phyloP scores from a whole-genome alignment of 306 rosid species.

The Senna tora region DNA sequence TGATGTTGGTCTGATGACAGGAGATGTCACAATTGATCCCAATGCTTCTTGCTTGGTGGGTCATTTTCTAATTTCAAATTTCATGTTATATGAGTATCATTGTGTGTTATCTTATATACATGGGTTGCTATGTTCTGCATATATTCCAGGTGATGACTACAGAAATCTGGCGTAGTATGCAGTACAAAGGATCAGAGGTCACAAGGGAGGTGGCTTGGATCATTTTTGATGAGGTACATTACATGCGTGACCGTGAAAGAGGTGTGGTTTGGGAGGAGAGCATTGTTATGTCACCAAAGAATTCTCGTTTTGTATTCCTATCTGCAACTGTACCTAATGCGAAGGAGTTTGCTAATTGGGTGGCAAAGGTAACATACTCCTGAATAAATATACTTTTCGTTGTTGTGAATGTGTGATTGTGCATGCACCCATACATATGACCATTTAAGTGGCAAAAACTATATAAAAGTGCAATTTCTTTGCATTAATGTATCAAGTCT shows the following conservation, averaged over 20 bases:
- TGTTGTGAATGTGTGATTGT: not conserved
- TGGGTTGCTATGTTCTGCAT: conserved; percentile 2
- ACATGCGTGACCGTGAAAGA: conserved; percentile 95
- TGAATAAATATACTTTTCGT: not conserved
- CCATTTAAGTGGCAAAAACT: not conserved
- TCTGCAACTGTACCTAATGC: conserved; percentile 98
- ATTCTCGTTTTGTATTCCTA: conserved; percentile 85
- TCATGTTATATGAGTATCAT: not conserved
- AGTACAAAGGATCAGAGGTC: conserved; percentile 92
- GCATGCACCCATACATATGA: not conserved
- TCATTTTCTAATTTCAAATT: not conserved
- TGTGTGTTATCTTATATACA: not conserved
- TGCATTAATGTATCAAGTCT: not conserved
- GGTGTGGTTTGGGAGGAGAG: conserved; percentile 99
- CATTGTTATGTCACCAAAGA: conserved; percentile 95
- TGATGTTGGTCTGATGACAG: conserved; percentile 97
- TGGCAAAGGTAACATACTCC: conserved; percentile 69
- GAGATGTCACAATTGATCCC: conserved; percentile 92
- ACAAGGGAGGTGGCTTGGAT: conserved; percentile 95
- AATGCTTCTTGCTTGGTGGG: conserved; percentile 91
- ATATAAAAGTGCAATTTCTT: not conserved
- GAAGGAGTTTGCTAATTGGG: conserved; percentile 94
- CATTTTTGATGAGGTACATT: conserved; percentile 94
- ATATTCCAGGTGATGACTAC: conserved; percentile 89
- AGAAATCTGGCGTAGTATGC: conserved; percentile 98